Conservation (phyloP, 345 rosid genomes). For the Euphorbia lathyris region DNA sequence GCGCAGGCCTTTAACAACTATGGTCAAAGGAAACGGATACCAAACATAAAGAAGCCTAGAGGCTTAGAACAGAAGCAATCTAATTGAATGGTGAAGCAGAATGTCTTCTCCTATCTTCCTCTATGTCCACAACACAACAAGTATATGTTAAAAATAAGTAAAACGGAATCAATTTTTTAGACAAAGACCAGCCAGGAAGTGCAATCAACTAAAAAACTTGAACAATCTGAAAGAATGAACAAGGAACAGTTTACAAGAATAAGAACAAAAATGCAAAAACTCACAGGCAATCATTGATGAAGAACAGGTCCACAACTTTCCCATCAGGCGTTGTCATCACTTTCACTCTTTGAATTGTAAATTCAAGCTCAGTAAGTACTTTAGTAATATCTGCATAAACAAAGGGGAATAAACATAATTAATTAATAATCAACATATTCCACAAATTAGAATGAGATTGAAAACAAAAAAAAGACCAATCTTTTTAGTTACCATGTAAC, state of each 20-base stretch:
- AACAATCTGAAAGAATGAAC: background rate
- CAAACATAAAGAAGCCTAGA: no score
- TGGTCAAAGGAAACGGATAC: no score
- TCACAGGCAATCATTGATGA: constrained; percentile 27
- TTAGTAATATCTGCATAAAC: constrained; percentile 22
- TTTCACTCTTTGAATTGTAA: constrained; percentile 31
- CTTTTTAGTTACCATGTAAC: constrained; percentile 18
- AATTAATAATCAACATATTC: background rate
- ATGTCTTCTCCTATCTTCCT: no score
- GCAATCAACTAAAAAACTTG: background rate
- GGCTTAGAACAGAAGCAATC: no score
- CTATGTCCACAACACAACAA: background rate
- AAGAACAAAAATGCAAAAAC: background rate
- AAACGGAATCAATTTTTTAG: no score
- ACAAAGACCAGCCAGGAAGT: background rate
- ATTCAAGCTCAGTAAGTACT: constrained; percentile 27
- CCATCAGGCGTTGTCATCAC: constrained; percentile 31
- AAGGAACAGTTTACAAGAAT: background rate
- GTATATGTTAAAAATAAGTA: no score
- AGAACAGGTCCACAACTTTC: constrained; percentile 29
- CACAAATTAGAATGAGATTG: background rate
- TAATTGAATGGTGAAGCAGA: no score
- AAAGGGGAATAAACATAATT: background rate
- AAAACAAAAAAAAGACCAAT: background rate
- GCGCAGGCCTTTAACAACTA: no score